Evolutionary conservation across 2,329 filamentous ascomycete genomes (phyloP), one percentile per base, ranked within the genome.

Genomic region (Colletotrichum sp.): DNA sequence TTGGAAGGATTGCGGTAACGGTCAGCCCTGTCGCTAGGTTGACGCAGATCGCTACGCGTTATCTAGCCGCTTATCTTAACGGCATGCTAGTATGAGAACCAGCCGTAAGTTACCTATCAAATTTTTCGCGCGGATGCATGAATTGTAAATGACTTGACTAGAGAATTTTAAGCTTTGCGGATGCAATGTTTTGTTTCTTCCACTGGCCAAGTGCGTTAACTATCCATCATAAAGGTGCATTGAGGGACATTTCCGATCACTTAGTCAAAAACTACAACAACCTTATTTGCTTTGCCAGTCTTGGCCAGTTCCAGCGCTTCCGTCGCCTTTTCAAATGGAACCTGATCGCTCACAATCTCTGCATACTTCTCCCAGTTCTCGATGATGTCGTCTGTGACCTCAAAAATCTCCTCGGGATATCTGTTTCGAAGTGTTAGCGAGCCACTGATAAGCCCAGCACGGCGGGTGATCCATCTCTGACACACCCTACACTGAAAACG

Each of bases 361-460:
- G 55, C 65, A 13, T 68, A 73, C 7, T 68, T 63, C 26, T 69
- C 71, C 71, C 71, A 73, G 18, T 73, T 36, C n/a, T 73, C 64
- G 12, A 43, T 57, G 15, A 73, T 21, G 9, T 73, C 71, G 36
- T 68, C 71, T 15, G 71, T 68, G 2, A 73, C 65, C 55, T 73
- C 71, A 3, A 73, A 73, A 18, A 73, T 73, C 55, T 69, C 71
- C 21, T 36, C 68, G 4, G 71, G 71, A 30, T 73, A 73, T n/a
- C 59, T 61, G 2, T 21, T 24, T 0, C 16, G 5, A 34, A 32
- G 30, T 5, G 18, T 61, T 15, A 61, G 30, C 28, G 0, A 21
- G 12, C 8, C 8, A 9, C 55, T 18, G 4, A 13, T 61, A 12
- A 2, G 12, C 3, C 9, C 26, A 32, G 7, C 7, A 12, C 10